Percentiles rank a stretch among this genome's conserved stretches.
Conservation (phyloP, 768 basidiomycete species). For the Guyanaporus albipodus region DNA sequence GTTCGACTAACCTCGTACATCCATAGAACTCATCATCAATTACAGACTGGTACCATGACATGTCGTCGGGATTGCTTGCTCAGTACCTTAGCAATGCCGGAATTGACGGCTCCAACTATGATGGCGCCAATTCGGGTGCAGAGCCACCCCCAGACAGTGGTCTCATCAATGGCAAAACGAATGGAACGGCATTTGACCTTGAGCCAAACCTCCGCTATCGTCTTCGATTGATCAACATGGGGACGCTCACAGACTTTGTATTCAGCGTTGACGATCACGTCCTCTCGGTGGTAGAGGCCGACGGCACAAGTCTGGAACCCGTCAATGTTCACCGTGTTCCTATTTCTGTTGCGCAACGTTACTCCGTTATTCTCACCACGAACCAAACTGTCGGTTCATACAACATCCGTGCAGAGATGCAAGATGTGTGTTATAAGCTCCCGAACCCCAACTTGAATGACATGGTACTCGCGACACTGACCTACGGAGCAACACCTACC, state of each 20-base stretch:
- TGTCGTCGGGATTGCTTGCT: conserved; percentile 28
- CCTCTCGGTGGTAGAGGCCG: conserved; percentile 46
- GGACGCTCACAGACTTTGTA: conserved; percentile 42
- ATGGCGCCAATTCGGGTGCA: conserved; percentile 29
- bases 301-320: conserved; percentile 42
- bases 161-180: conserved; percentile 33
- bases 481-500: conserved; percentile 25
- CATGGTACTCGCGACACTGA: conserved; percentile 28
- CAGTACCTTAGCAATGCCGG: conserved; percentile 29
- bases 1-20: neutral
- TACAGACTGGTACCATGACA: conserved; percentile 33
- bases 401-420: conserved; percentile 37
- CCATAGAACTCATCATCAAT: neutral
- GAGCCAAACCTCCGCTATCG: conserved; percentile 39
- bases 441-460: conserved; percentile 25
- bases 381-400: conserved; percentile 36
- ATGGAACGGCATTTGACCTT: conserved; percentile 28
- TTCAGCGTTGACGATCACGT: conserved; percentile 46
- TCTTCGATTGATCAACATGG: conserved; percentile 46
- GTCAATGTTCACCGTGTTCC: conserved; percentile 37
- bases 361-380: conserved; percentile 43
- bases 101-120: conserved; percentile 27
- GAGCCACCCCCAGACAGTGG: conserved; percentile 39
- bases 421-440: conserved; percentile 30
- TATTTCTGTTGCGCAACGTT: conserved; percentile 46